A percentile compares a stretch with the other conserved stretches of the same genome.
phyloP scores from a whole-genome alignment of 495 filamentous ascomycete species.

The Aspergillus egyptiacus region DNA sequence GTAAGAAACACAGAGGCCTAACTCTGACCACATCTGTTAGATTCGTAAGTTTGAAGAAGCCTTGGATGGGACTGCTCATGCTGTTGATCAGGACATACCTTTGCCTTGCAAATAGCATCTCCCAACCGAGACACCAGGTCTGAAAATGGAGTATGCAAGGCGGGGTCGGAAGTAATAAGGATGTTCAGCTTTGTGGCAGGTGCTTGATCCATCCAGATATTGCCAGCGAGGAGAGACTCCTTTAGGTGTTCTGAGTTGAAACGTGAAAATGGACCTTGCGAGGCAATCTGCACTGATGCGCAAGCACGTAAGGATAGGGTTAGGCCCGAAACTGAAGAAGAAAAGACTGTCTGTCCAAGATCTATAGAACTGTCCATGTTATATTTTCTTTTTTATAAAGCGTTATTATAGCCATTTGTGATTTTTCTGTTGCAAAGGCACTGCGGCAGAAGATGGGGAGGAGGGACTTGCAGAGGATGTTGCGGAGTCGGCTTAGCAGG shows the following conservation, averaged over 20 bases:
- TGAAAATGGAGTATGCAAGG: not conserved
- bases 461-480: not conserved
- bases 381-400: not conserved
- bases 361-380: conserved; percentile 13
- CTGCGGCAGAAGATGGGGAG: not conserved
- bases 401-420: not conserved
- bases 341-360: conserved; percentile 11
- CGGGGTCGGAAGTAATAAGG: conserved; percentile 8
- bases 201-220: conserved; percentile 28
- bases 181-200: conserved; percentile 26
- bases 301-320: conserved; percentile 13
- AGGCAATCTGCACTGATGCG: conserved; percentile 3
- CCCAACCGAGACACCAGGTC: conserved; percentile 19
- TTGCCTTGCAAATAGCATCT: conserved; percentile 22
- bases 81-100: conserved; percentile 16
- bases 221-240: conserved; percentile 8
- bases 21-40: conserved; percentile 30
- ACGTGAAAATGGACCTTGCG: not conserved
- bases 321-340: conserved; percentile 4
- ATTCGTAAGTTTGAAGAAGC: not conserved
- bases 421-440: not conserved
- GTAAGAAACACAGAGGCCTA: conserved; percentile 25
- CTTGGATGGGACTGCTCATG: not conserved
- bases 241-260: not conserved
- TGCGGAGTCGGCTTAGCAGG: not conserved